Base-by-base conservation (phyloP, 2,329 filamentous ascomycete genomes). In the Fusarium compactum region DNA sequence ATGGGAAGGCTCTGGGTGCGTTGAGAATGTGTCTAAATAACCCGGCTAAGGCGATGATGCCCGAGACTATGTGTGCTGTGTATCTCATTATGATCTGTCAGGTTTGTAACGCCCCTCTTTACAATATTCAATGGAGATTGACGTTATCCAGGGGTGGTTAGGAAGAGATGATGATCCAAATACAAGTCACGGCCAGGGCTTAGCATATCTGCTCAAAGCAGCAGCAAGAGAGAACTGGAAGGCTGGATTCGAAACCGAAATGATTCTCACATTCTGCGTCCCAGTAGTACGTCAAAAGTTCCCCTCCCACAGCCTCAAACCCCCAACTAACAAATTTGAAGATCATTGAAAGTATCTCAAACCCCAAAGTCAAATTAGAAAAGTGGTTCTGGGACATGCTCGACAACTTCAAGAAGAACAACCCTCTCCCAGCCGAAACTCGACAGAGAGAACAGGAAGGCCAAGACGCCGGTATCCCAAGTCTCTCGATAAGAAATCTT, bases 81-180 rank as follows among this genome's bases (percentile, higher is more conserved):
- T 82, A 81, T 55, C 60, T 82, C 11, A 66, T 81, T 20, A 78
- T 80, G 74, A 74, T 82, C 30, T 76, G 73, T 14, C 78, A 81
- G 71, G 79, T 80, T 55, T 10, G 75, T 58, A 40, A 14, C 24
- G 9, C 20, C 14, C 10, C 1, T 16, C 41, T 30, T 4, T 34
- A 4, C 29, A 15, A 2, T 8, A 3, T 1, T 8, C 8, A 8
- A 25, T 11, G 14, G 12, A 32, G 50, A 32, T 62, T 65, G 47
- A 34, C 18, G 6, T 6, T 11, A 0, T 10, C 0, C 20, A 77
- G 79, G 76, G 75, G 2, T 81, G 80, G 79, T 67, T 79, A 3
- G 74, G 74, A 3, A 70, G 70, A 9, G 65, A 75, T 7, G 72
- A 73, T 6, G 70, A 78, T 18, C 58, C 71, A 2, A 60, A 54